phyloP scores from a whole-genome alignment of 1,284 basidiomycete genomes.

The Ustilago hordei region DNA sequence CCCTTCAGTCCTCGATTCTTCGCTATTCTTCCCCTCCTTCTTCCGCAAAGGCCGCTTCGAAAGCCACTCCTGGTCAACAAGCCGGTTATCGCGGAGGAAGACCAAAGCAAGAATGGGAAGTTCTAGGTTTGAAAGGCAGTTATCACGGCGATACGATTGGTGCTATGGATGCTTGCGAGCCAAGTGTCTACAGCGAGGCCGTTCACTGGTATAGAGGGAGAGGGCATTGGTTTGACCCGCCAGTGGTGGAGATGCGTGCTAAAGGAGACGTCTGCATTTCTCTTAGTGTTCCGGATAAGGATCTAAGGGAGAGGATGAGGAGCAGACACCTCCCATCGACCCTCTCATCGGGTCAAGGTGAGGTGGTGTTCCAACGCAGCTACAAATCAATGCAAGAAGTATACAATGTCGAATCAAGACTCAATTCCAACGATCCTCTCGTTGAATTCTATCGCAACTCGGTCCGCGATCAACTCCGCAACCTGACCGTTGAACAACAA shows the following conservation, averaged over 20 bases:
- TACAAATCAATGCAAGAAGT: conserved; percentile 75
- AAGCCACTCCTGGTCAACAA: conserved; percentile 32
- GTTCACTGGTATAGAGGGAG: conserved; percentile 96
- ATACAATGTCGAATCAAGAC: conserved; percentile 80
- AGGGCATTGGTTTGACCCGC: conserved; percentile 93
- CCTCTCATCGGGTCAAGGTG: background rate
- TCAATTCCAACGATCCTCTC: conserved; percentile 73
- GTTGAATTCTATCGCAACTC: conserved; percentile 77
- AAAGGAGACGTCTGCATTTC: conserved; percentile 40
- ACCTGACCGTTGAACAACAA: conserved; percentile 70
- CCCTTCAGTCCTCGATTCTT: conserved; percentile 53
- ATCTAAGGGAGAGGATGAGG: conserved; percentile 19
- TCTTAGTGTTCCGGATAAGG: conserved; percentile 14
- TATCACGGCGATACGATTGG: conserved; percentile 99
- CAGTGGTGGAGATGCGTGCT: conserved; percentile 76
- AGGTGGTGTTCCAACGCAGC: conserved; percentile 20
- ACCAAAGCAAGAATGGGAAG: conserved; percentile 74
- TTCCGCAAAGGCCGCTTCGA: conserved; percentile 30
- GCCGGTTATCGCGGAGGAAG: conserved; percentile 52
- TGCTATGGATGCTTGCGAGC: conserved; percentile 92
- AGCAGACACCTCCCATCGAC: conserved; percentile 6
- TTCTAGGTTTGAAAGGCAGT: conserved; percentile 89
- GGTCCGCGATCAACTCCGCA: conserved; percentile 75
- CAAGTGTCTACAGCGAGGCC: conserved; percentile 81
- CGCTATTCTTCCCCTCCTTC: conserved; percentile 47